Base-by-base conservation (phyloP, 768 basidiomycete genomes). In the Udeniomyces megalosporus region DNA sequence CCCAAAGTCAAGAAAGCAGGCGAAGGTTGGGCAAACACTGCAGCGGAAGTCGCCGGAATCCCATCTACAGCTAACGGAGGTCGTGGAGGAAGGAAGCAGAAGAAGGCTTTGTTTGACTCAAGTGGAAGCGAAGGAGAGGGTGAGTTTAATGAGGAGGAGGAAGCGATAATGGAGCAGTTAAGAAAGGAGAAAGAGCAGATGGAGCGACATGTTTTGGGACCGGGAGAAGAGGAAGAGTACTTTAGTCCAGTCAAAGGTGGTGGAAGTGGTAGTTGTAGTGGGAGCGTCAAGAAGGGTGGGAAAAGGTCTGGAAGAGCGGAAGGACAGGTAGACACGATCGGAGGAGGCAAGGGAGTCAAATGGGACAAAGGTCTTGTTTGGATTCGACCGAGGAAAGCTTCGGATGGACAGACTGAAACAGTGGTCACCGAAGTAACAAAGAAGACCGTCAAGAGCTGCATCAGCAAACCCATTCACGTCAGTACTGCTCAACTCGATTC, bases 341-440 rank as follows among this genome's bases (percentile, higher is more conserved):
- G n/a, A n/a, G n/a, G n/a, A n/a, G n/a, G n/a, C n/a, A 71, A 67
- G 55, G 52, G 42, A 8, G 70, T 75, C 11, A 67, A 62, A 45
- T 75, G 73, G 72, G 71, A 75, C 58, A 73, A 68, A 50, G 70
- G 69, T 2, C 53, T 75, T 46, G 66, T 73, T 20, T 53, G 72
- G 52, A 68, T 70, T n/a, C 50, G 69, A 20, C 17, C 54, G 56
- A 55, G 50, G 44, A 61, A 61, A 44, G 26, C 44, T 15, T 42
- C 17, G 50, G 50, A n/a, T n/a, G n/a, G n/a, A n/a, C n/a, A n/a
- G n/a, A n/a, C n/a, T 42, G 38, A 42, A 42, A 8, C 10, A 42
- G 38, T 17, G 17, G 17, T 48, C 47, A 7, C 47, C 47, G 38
- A 42, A 8, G 38, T 17, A 42, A 17, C 8, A 42, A 17, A 42